Evolutionary conservation across 257 asterid species (phyloP).

Genomic region (Nicotiana knightiana): DNA sequence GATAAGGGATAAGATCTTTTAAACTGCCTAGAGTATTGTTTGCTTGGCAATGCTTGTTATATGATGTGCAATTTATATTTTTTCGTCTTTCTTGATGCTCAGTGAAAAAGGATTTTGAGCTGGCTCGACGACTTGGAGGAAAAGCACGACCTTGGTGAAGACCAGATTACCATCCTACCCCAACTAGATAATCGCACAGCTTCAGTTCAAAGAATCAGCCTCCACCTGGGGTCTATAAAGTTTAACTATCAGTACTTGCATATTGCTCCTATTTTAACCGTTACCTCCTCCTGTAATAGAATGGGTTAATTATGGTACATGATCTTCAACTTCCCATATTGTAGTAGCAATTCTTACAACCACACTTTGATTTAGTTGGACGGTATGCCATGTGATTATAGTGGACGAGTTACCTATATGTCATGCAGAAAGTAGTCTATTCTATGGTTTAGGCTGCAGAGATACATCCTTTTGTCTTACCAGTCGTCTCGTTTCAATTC

Average conservation of each 20-base stretch:
- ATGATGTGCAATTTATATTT: not conserved
- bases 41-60: conserved; percentile 12
- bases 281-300: not conserved
- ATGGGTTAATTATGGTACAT: not conserved
- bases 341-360: not conserved
- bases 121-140: conserved; percentile 91
- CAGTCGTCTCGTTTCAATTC: not conserved
- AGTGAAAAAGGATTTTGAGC: conserved; percentile 92
- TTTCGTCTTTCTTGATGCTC: conserved; percentile 19
- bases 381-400: not conserved
- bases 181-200: not conserved
- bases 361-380: not conserved
- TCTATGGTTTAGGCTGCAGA: not conserved
- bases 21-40: not conserved
- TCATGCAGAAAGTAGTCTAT: not conserved
- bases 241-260: not conserved
- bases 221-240: not conserved
- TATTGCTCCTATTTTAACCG: not conserved
- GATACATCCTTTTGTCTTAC: not conserved
- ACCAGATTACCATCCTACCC: not conserved
- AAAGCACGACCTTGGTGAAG: conserved; percentile 80
- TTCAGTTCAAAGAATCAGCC: not conserved
- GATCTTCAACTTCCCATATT: not conserved
- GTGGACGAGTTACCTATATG: not conserved
- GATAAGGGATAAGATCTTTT: not conserved